Evolutionary conservation across 352 stramenopile species (phyloP).

Genomic region (Phytophthora pistaciae): DNA sequence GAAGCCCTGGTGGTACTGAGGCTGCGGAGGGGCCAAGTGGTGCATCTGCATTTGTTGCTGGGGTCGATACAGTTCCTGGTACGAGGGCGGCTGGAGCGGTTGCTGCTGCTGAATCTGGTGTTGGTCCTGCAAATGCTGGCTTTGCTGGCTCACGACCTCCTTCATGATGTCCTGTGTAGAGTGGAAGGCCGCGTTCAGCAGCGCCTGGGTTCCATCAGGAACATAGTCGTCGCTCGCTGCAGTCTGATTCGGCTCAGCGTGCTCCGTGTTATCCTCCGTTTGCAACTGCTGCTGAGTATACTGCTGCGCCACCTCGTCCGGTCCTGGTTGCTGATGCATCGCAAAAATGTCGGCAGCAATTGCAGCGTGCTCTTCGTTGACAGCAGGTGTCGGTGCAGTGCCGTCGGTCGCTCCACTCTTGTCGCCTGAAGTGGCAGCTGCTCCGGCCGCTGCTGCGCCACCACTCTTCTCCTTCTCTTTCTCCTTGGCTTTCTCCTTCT

Average conservation of each 20-base stretch:
- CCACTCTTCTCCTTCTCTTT: conserved; percentile 43
- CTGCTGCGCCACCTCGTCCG: conserved; percentile 28
- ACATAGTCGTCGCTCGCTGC: conserved; percentile 42
- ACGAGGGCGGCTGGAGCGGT: conserved; percentile 39
- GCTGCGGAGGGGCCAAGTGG: conserved; percentile 35
- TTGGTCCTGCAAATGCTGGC: conserved; percentile 45
- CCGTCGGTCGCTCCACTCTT: conserved; percentile 25
- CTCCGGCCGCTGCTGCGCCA: conserved; percentile 10
- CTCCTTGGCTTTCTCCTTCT: conserved; percentile 47
- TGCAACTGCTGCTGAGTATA: conserved; percentile 35
- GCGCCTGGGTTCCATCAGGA: conserved; percentile 67
- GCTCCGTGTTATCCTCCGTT: conserved; percentile 13
- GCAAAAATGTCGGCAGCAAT: conserved; percentile 48
- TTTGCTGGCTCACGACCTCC: conserved; percentile 64
- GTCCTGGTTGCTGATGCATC: conserved; percentile 45
- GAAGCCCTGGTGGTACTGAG: conserved; percentile 64
- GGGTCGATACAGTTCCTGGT: conserved; percentile 45
- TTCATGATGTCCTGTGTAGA: conserved; percentile 84
- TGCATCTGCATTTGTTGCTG: conserved; percentile 50
- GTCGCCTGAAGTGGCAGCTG: conserved; percentile 13
- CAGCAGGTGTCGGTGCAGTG: conserved; percentile 7
- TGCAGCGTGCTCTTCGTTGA: conserved; percentile 46
- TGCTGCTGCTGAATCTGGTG: conserved; percentile 51
- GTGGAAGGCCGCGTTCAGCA: conserved; percentile 77
- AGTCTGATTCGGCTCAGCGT: conserved; percentile 21